Conservation (phyloP, 2,329 filamentous ascomycete genomes). For the Ophiocordyceps australis region DNA sequence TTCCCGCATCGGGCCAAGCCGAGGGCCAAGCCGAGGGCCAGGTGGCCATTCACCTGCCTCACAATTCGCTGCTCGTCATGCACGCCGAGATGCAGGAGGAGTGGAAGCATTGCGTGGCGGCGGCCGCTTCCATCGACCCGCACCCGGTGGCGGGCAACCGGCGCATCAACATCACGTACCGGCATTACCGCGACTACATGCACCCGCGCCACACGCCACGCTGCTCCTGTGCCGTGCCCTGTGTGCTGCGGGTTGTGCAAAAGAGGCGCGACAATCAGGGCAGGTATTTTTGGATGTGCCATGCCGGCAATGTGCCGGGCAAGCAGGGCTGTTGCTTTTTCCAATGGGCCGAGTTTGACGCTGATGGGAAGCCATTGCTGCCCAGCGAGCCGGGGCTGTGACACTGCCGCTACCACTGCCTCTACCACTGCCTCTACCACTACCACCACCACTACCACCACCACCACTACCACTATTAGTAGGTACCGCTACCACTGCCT, state of each 20-base stretch:
- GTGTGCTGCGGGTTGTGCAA: slow-evolving; percentile 60
- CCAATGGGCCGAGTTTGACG: slow-evolving; percentile 71
- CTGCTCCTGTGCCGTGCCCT: slow-evolving; percentile 56
- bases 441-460: too few relatives aligned
- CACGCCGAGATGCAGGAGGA: slow-evolving; percentile 95
- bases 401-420: too few relatives aligned
- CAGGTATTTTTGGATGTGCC: slow-evolving; percentile 87
- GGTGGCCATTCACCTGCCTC: slow-evolving; percentile 82
- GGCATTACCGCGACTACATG: slow-evolving; percentile 61
- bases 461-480: too few relatives aligned
- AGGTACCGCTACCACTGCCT: too few relatives aligned
- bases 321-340: slow-evolving; percentile 60
- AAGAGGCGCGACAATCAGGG: slow-evolving; percentile 60
- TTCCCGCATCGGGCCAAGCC: slow-evolving; percentile 29
- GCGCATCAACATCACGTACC: slow-evolving; percentile 87
- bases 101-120: slow-evolving; percentile 81
- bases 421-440: too few relatives aligned
- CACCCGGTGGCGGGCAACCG: slow-evolving; percentile 67
- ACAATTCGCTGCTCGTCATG: slow-evolving; percentile 90
- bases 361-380: slow-evolving; percentile 54
- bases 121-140: slow-evolving; percentile 59
- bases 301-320: slow-evolving; percentile 53
- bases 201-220: slow-evolving; percentile 62
- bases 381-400: background rate
- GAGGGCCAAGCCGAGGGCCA: slow-evolving; percentile 57